Conservation (phyloP, 495 filamentous ascomycete species). For the Poronia punctata region DNA sequence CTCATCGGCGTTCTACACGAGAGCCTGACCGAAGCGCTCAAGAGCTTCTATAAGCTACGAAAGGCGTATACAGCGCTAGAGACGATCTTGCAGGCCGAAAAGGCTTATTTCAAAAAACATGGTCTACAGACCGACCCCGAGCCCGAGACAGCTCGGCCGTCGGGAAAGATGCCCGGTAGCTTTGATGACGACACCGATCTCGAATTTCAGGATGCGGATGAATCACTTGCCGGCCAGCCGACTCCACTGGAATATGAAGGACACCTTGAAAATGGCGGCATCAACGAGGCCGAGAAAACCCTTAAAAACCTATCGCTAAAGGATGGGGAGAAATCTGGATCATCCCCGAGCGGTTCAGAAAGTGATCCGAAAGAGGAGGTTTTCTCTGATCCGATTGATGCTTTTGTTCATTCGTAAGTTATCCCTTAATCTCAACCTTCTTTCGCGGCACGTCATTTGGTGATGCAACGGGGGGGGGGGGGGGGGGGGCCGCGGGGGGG, state of each 20-base stretch:
- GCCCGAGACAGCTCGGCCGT: conserved; percentile 4
- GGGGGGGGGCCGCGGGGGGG: too few relatives aligned
- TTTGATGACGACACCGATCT: conserved; percentile 15
- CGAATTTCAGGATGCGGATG: conserved; percentile 26
- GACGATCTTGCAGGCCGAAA: conserved; percentile 51
- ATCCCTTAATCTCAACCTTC: too few relatives aligned
- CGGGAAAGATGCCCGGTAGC: conserved; percentile 10
- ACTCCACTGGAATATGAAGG: conserved; percentile 19
- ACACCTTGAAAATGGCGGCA: conserved; percentile 10
- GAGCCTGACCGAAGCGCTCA: conserved; percentile 84
- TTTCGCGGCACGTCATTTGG: too few relatives aligned
- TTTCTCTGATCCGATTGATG: conserved; percentile 65
- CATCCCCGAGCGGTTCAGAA: neutral
- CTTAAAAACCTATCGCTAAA: conserved; percentile 15
- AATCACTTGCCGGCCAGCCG: conserved; percentile 21
- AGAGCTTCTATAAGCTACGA: conserved; percentile 86
- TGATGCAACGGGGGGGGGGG: too few relatives aligned
- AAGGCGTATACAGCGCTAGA: conserved; percentile 85
- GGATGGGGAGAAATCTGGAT: neutral
- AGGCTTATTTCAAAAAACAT: conserved; percentile 31
- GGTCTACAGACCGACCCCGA: conserved; percentile 9
- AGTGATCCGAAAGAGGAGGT: conserved; percentile 35
- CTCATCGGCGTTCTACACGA: conserved; percentile 87
- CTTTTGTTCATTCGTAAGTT: conserved; percentile 61
- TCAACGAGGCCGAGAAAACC: conserved; percentile 9